These are phyloP conservation scores for Epichloe coenophiala DNA, from an alignment of 2,329 filamentous ascomycete species.

Conservation along the genomic window DNA sequence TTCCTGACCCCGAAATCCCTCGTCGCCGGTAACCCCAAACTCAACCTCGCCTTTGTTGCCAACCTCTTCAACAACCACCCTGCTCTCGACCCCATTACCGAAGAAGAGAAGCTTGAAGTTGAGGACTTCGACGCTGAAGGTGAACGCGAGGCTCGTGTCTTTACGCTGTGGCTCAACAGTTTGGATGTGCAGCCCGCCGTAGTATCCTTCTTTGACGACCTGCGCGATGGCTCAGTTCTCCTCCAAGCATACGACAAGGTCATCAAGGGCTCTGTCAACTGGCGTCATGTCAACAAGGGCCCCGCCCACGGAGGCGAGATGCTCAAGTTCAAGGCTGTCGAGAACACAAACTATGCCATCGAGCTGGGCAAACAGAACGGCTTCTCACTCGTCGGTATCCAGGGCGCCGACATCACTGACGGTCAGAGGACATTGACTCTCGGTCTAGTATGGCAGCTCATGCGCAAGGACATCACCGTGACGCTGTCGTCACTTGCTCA, in stretches of 20 bases:
- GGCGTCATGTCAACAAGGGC: constrained; percentile 86
- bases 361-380: constrained; percentile 90
- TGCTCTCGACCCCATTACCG: constrained; percentile 88
- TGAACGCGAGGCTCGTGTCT: constrained; percentile 92
- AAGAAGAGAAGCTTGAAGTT: constrained; percentile 94
- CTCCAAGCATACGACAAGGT: constrained; percentile 98
- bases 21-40: constrained; percentile 92
- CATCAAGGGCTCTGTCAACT: constrained; percentile 87
- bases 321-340: constrained; percentile 90
- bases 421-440: constrained; percentile 88
- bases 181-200: constrained; percentile 88
- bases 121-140: constrained; percentile 98
- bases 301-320: constrained; percentile 63
- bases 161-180: constrained; percentile 96
- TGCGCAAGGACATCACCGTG: constrained; percentile 89
- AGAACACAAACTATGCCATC: constrained; percentile 97
- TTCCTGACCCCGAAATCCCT: constrained; percentile 88
- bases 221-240: constrained; percentile 75
- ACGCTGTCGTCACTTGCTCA: constrained; percentile 78
- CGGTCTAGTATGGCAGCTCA: constrained; percentile 93
- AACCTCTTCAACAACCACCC: constrained; percentile 98
- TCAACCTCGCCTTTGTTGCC: constrained; percentile 94
- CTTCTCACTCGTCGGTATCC: constrained; percentile 92
- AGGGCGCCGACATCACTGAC: constrained; percentile 95
- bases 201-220: constrained; percentile 94